Base-by-base conservation (phyloP, 495 filamentous ascomycete species). In the Cudoniella acicularis region DNA sequence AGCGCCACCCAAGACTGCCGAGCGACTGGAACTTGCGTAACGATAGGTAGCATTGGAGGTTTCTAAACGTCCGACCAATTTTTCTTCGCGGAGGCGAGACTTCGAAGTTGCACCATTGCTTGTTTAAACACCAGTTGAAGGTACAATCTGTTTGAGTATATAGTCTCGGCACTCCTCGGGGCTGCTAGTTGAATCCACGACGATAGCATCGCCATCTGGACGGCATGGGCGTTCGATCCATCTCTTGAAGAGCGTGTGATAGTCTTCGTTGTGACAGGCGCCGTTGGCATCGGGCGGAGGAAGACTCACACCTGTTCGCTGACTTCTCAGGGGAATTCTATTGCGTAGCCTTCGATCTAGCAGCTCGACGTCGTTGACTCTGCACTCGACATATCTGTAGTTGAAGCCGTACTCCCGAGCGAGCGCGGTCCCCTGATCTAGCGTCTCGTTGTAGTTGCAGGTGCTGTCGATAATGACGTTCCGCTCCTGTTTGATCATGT, bases 301-400 rank as follows among this genome's bases (percentile, higher is more conserved):
- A 27, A 21, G 16, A 24, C 40, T 26, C 9, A 65, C 49, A 17
- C 53, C 63, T 10, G 47, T 54, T 45, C 63, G 59, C 59, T 65
- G 59, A 55, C 63, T 65, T 24, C 49, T 59, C 54, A 62, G 1
- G 20, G 62, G 25, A 30, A 26, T 25, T 50, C 56, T 53, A 36
- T 18, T 56, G 16, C 40, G 56, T 24, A 70, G 49, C 52, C 68
- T 58, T 52, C 47, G 10, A 36, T 66, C 64, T 9, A 73, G 57
- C 30, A 69, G 54, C 1, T 65, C 56, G 26, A 68, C 21, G 42
- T 73, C 65, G 17, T 65, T 41, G 20, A 72, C 52, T 23, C 50
- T 64, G 49, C 70, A 69, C 53, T 72, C 70, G 48, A 73, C 47
- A 45, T 69, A 69, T 27, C 55, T 48, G 45, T 66, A 70, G 11